Conservation (phyloP, 148 eudicot species). For the Drosera capensis region DNA sequence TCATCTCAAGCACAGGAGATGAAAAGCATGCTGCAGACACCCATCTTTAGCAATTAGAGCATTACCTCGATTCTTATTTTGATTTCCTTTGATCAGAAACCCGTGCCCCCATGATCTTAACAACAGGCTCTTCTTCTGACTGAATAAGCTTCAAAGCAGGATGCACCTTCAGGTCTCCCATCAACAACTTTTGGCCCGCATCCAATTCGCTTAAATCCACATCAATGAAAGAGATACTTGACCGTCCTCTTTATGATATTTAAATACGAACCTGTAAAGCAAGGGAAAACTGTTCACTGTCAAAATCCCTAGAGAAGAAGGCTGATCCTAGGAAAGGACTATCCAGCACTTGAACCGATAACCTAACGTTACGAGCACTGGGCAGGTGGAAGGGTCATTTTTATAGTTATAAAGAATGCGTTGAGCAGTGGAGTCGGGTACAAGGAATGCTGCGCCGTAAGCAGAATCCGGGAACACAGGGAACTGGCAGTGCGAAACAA, state of each 20-base stretch:
- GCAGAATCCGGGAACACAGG: too few relatives aligned
- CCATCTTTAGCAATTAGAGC: too few relatives aligned
- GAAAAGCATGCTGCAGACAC: background rate
- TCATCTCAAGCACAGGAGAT: background rate
- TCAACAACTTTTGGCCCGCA: conserved; percentile 59
- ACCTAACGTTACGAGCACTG: too few relatives aligned
- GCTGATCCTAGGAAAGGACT: too few relatives aligned
- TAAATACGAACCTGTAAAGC: conserved; percentile 53
- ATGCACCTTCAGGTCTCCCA: conserved; percentile 80
- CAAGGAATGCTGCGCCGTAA: too few relatives aligned
- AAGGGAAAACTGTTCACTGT: background rate
- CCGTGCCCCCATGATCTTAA: conserved; percentile 66
- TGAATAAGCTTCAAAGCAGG: conserved; percentile 62
- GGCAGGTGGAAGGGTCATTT: too few relatives aligned
- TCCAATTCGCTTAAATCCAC: conserved; percentile 85
- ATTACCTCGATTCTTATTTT: background rate
- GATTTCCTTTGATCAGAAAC: conserved; percentile 54
- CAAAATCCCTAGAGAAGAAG: background rate
- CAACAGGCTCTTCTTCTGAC: conserved; percentile 46
- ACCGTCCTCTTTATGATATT: conserved; percentile 79
- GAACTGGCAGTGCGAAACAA: too few relatives aligned
- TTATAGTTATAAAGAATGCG: too few relatives aligned
- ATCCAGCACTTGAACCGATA: too few relatives aligned
- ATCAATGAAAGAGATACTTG: conserved; percentile 60
- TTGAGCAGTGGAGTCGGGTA: too few relatives aligned